Evolutionary conservation across 257 asterid genomes (phyloP).

Genomic region (Plectranthus barbatus): DNA sequence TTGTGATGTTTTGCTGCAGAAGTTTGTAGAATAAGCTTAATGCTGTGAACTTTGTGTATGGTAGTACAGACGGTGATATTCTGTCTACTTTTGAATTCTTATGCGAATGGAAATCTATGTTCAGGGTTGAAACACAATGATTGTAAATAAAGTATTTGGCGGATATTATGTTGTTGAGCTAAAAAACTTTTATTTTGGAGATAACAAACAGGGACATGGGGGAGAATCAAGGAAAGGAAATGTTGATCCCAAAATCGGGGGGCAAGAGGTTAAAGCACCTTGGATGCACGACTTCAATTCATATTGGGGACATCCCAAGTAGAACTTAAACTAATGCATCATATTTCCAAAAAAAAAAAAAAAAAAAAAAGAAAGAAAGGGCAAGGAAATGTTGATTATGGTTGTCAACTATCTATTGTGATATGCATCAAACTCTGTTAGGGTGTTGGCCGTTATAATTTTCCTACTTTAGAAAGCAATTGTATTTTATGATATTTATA

Average conservation of each 20-base stretch:
- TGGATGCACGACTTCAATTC: no score
- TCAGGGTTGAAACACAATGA: neutral
- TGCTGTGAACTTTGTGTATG: neutral
- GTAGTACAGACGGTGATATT: neutral
- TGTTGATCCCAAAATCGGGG: neutral
- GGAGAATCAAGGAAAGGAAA: neutral
- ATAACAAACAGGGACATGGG: neutral
- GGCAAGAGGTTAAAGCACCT: no score
- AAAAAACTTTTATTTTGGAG: neutral
- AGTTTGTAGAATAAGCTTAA: constrained; percentile 5
- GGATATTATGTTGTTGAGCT: neutral
- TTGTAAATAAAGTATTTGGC: no score
- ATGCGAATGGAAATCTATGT: neutral
- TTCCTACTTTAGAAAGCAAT: no score
- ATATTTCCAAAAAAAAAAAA: no score
- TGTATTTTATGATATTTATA: neutral
- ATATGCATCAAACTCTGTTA: no score
- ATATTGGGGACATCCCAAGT: no score
- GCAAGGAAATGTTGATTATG: no score
- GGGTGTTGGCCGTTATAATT: no score
- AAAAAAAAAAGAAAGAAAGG: no score
- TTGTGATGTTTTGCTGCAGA: neutral
- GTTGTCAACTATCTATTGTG: neutral
- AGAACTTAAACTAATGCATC: no score
- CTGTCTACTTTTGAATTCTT: neutral